Base-by-base conservation (phyloP, 2,329 filamentous ascomycete species). In the Purpureocillium lavendulum region DNA sequence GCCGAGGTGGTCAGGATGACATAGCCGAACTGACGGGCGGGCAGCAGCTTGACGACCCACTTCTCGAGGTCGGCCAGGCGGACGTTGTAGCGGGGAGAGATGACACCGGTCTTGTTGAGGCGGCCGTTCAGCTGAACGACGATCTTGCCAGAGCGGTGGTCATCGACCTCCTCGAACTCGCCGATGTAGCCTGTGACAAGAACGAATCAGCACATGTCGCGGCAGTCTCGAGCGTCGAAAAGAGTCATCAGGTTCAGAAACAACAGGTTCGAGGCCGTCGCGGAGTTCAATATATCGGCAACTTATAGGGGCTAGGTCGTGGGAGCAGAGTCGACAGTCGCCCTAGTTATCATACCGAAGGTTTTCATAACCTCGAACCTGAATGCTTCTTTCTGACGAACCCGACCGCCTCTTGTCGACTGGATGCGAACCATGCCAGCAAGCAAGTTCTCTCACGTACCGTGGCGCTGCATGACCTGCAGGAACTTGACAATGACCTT, bases 401-500 rank as follows among this genome's bases (percentile, higher is more conserved):
- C n/a, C n/a, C n/a, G n/a, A n/a, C n/a, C n/a, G n/a, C n/a, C n/a
- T n/a, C n/a, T n/a, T n/a, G n/a, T n/a, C n/a, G n/a, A n/a, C n/a
- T n/a, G n/a, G 37, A 33, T 33, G 42, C 33, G 29, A 17, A 29
- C 8, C 26, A 29, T n/a, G n/a, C n/a, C n/a, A n/a, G n/a, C n/a
- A 29, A 29, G 26, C 26, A 29, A 29, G 26, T 29, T 36, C 17
- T 5, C 30, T 29, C 33, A 85, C 88, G 53, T 92, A 97, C 92
- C 92, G 77, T 98, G 92, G 72, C 86, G 87, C 78, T 98, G 92
- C 92, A 98, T 98, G 70, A 97, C 90, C 66, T 79, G 79, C 66
- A 98, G 79, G 83, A 97, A 98, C 82, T 97, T 97, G 78, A 94
- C 75, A 62, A 98, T 98, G 78, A 98, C 92, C 86, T 98, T 98